Evolutionary conservation across 1,284 basidiomycete species (phyloP), one percentile per base, ranked within the genome.

Genomic region (Vanrija humicola): DNA sequence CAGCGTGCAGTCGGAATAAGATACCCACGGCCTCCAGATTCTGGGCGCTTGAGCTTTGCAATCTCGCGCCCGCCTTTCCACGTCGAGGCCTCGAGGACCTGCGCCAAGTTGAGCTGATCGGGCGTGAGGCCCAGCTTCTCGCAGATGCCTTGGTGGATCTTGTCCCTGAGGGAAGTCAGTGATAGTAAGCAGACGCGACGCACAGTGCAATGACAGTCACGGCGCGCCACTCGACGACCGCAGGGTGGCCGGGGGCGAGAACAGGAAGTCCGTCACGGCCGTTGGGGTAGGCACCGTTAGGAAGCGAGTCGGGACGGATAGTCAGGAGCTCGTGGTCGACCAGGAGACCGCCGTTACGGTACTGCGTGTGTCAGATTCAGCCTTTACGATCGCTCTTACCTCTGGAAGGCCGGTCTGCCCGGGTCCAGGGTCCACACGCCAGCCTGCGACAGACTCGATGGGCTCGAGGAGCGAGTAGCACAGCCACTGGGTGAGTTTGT

Each of bases 41-140:
- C 85, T 0, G 86, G 86, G 16, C 93, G 79, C 71, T 84, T 86
- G 68, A 81, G 75, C 71, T 85, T 88, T 0, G 94, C 94, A 46
- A 97, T 90, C 76, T 95, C 90, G 6, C 92, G 81, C 0, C 89
- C 94, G 3, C 90, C 92, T 70, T 94, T 95, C 95, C 94, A 97
- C 0, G 93, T 97, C 2, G 91, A 92, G 49, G 86, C 86, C 76
- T 98, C 94, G 28, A 98, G 79, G 0, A 97, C 86, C 74, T 97
- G 95, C 0, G 90, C 86, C 12, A 96, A 82, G 0, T 83, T 82
- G 26, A 82, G 64, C 15, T 54, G 51, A 8, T 61, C 28, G 86
- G 79, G 52, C 78, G 78, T 5, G 68, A 69, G 3, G 75, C 78
- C 29, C 46, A 88, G 80, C 62, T 84, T 81, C 51, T 69, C 65